Conservation (phyloP, 2,329 filamentous ascomycete species). For the Penicillium hordei region DNA sequence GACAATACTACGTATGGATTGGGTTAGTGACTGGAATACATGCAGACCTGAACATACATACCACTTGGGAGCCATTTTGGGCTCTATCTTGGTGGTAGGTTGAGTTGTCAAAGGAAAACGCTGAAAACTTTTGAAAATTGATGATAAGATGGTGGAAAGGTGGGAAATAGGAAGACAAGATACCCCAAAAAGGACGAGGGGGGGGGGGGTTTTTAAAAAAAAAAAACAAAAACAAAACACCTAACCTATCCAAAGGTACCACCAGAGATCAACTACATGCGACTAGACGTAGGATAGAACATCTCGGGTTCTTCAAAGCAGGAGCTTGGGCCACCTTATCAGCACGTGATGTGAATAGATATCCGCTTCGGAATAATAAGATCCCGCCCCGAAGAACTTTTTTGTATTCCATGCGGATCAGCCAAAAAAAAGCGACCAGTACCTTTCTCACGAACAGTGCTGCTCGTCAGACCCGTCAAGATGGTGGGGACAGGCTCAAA, state of each 20-base stretch:
- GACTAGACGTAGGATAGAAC: constrained; percentile 1
- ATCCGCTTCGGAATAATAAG: constrained; percentile 34
- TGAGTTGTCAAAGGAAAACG: not conserved
- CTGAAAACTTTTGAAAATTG: not conserved
- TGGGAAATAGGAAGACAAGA: not conserved
- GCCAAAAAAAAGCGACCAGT: constrained; percentile 22
- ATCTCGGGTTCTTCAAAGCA: constrained; percentile 19
- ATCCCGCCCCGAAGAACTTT: constrained; percentile 39
- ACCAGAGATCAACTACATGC: not conserved
- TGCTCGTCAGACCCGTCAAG: constrained; percentile 28
- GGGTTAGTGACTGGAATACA: constrained; percentile 18
- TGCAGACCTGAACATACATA: constrained; percentile 34
- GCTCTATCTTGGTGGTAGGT: not conserved
- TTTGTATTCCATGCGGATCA: constrained; percentile 31
- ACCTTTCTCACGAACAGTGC: constrained; percentile 27
- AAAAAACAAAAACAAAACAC: too few species aligned
- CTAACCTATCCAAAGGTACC: not conserved
- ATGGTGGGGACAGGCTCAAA: constrained; percentile 63
- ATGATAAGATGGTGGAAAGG: not conserved
- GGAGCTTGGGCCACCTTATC: constrained; percentile 36
- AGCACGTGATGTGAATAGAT: constrained; percentile 30
- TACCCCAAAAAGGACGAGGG: not conserved
- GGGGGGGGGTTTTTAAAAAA: too few species aligned
- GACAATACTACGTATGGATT: constrained; percentile 57
- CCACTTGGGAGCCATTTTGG: constrained; percentile 58